phyloP scores from a whole-genome alignment of 2,329 filamentous ascomycete genomes.

The Talaromyces islandicus region DNA sequence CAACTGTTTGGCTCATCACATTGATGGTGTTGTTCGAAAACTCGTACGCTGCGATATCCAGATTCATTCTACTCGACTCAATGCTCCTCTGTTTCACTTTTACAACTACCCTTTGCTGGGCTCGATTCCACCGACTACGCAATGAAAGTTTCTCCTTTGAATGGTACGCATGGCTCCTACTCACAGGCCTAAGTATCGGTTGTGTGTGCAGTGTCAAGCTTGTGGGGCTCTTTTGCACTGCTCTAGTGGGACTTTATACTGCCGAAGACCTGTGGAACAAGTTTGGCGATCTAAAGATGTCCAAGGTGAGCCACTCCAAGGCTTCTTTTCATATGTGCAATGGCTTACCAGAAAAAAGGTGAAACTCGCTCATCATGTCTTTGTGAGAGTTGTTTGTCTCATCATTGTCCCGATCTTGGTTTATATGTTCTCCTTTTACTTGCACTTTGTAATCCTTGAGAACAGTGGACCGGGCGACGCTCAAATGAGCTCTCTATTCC shows the following conservation, averaged over 20 bases:
- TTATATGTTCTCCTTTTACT: conserved; percentile 91
- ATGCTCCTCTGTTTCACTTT: conserved; percentile 99
- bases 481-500: conserved; percentile 99
- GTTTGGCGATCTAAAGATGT: conserved; percentile 91
- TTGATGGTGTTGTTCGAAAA: conserved; percentile 98
- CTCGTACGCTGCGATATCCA: conserved; percentile 97
- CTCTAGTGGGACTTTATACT: conserved; percentile 91
- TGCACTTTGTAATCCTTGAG: conserved; percentile 91
- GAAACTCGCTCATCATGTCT: conserved; percentile 69
- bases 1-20: conserved; percentile 89
- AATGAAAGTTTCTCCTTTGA: conserved; percentile 79
- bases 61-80: conserved; percentile 95
- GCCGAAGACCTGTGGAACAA: conserved; percentile 97
- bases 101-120: conserved; percentile 93
- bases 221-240: conserved; percentile 92
- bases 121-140: conserved; percentile 87
- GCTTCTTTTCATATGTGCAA: conserved; percentile 14
- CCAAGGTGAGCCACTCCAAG: conserved; percentile 51
- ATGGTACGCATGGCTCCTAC: conserved; percentile 91
- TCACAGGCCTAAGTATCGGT: conserved; percentile 92
- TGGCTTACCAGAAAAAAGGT: conserved; percentile 37
- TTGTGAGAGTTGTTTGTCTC: conserved; percentile 73
- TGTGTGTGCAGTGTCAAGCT: conserved; percentile 99
- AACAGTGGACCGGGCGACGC: conserved; percentile 93
- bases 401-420: conserved; percentile 85